A percentile compares a stretch with the other conserved stretches of the same genome.
Evolutionary conservation across 345 rosid genomes (phyloP).

Genomic region (Eucalyptus caleyi): DNA sequence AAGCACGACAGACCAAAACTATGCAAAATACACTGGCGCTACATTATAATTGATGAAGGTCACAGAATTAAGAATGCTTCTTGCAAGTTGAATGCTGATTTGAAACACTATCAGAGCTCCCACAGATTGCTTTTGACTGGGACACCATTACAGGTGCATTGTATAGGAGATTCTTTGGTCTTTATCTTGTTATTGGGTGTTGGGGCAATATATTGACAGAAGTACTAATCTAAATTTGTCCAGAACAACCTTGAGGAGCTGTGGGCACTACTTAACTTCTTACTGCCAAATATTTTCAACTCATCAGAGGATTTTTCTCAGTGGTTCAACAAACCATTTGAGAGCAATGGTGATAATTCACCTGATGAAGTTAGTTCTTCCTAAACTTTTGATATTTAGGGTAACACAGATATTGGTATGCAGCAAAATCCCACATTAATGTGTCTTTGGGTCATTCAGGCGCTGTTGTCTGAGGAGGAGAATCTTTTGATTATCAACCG

Average conservation of each 20-base stretch:
- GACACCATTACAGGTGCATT: slow-evolving; percentile 73
- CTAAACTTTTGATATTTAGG: background rate
- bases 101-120: slow-evolving; percentile 78
- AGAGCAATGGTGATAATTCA: slow-evolving; percentile 80
- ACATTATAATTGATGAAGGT: slow-evolving; percentile 92
- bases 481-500: slow-evolving; percentile 86
- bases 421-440: background rate
- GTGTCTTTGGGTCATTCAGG: slow-evolving; percentile 20
- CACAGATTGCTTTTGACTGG: slow-evolving; percentile 87
- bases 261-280: slow-evolving; percentile 91
- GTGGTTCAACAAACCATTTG: slow-evolving; percentile 95
- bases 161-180: background rate
- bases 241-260: slow-evolving; percentile 93
- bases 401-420: background rate
- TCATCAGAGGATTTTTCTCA: slow-evolving; percentile 95
- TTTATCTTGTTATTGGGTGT: background rate
- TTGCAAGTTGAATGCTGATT: slow-evolving; percentile 90
- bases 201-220: background rate
- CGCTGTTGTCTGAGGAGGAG: slow-evolving; percentile 88
- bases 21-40: slow-evolving; percentile 86
- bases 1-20: slow-evolving; percentile 92
- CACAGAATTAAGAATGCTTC: slow-evolving; percentile 97
- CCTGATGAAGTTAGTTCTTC: slow-evolving; percentile 57
- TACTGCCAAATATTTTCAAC: slow-evolving; percentile 86
- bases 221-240: slow-evolving; percentile 1